These are phyloP conservation scores for Pneumocystis murina DNA, from an alignment of 1,139 yeast genomes.

Conservation along the genomic window DNA sequence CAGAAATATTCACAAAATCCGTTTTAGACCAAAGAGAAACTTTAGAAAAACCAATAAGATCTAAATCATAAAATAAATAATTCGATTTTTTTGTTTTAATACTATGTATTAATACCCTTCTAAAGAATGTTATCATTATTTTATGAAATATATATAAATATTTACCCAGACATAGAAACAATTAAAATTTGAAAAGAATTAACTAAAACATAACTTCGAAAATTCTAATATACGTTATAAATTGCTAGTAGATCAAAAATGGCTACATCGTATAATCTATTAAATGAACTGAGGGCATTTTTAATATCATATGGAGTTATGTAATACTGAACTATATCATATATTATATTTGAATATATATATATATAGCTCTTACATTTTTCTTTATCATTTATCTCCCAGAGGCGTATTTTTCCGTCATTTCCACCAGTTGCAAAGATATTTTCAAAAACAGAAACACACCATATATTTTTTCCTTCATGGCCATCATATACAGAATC, in stretches of 20 bases:
- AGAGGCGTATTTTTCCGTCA: constrained; percentile 62
- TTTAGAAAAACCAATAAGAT: not conserved
- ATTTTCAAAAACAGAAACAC: constrained; percentile 29
- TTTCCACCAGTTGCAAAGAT: constrained; percentile 55
- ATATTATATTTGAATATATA: not conserved
- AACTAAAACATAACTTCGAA: not conserved
- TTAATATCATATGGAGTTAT: not conserved
- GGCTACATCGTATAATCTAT: not conserved
- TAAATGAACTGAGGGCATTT: not conserved
- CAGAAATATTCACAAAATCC: not conserved
- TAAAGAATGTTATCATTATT: not conserved
- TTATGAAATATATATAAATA: not conserved
- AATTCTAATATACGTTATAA: not conserved
- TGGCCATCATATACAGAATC: constrained; percentile 48
- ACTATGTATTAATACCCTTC: not conserved
- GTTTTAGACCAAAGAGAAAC: not conserved
- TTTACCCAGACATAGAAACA: not conserved
- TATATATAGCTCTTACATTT: not conserved
- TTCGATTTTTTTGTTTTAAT: not conserved
- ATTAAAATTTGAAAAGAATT: not conserved
- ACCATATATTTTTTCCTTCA: constrained; percentile 78
- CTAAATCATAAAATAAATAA: not conserved
- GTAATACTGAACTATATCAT: not conserved
- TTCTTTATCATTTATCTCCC: constrained; percentile 31
- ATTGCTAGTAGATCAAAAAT: not conserved